Percentiles rank a stretch among this genome's conserved stretches.
Evolutionary conservation across 1,284 basidiomycete species (phyloP).

Genomic region (Cutaneotrichosporon cavernicola): DNA sequence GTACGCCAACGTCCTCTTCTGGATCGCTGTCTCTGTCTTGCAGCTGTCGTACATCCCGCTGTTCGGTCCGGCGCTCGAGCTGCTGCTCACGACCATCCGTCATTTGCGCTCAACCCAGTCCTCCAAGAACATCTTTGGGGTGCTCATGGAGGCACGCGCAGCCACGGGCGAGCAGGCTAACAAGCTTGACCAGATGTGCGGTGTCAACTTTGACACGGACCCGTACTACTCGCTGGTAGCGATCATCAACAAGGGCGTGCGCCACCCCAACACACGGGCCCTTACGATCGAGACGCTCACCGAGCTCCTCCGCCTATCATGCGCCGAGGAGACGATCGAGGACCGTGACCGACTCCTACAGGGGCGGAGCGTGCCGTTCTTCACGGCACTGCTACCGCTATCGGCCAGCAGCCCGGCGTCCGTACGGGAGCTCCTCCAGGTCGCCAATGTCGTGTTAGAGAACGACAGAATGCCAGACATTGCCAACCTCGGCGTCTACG

Average conservation of each 20-base stretch:
- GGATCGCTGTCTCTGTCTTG: slow-evolving; percentile 77
- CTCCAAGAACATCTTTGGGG: slow-evolving; percentile 54
- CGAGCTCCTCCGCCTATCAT: slow-evolving; percentile 57
- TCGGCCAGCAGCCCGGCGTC: slow-evolving; percentile 62
- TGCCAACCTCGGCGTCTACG: slow-evolving; percentile 58
- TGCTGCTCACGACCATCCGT: slow-evolving; percentile 56
- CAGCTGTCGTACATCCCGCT: slow-evolving; percentile 72
- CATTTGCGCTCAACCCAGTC: slow-evolving; percentile 60
- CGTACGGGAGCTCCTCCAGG: slow-evolving; percentile 60
- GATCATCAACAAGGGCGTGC: slow-evolving; percentile 79
- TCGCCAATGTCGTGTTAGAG: slow-evolving; percentile 61
- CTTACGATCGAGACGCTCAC: slow-evolving; percentile 37
- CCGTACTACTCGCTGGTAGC: slow-evolving; percentile 79
- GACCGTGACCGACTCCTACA: slow-evolving; percentile 52
- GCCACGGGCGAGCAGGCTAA: slow-evolving; percentile 66
- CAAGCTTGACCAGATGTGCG: slow-evolving; percentile 71
- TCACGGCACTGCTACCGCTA: slow-evolving; percentile 72
- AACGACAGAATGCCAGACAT: slow-evolving; percentile 57
- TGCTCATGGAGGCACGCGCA: slow-evolving; percentile 66
- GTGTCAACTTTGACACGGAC: slow-evolving; percentile 72
- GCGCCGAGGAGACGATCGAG: slow-evolving; percentile 49
- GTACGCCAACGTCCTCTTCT: slow-evolving; percentile 73
- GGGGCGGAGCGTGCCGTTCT: slow-evolving; percentile 71
- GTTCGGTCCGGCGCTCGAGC: slow-evolving; percentile 67
- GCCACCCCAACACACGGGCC: slow-evolving; percentile 63